Base-by-base conservation (phyloP, 306 rosid species). In the Glycine latifolia region DNA sequence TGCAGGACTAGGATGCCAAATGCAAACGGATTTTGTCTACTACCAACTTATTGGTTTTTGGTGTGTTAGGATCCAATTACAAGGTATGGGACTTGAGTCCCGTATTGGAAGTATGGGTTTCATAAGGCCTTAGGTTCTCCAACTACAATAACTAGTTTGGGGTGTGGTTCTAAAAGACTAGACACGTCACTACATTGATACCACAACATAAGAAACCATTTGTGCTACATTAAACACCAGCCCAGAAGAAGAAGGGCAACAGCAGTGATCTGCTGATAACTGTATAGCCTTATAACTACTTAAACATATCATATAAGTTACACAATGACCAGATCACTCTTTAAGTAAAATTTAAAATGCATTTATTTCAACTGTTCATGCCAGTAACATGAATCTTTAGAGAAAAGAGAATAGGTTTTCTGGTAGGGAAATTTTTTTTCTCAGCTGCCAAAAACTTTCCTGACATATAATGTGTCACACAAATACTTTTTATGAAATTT, bases 221-320 rank as follows among this genome's bases (percentile, higher is more conserved):
- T 26, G 48, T 26, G 13, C 73, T 37, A 70, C 47, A 48, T 67
- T 37, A 46, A 56, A 26, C 39, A 73, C 31, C 14, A 81, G 54
- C 71, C 48, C 17, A 35, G 35, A 37, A 37, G 35, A 37, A 37
- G 13, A 33, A 80, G 31, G 14, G 48, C 7, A 50, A 78, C 26
- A 10, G 54, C 60, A 46, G 53, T 43, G 41, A 33, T 66, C 67
- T 73, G 54, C 54, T 73, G 20, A 81, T 54, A 39, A 55, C 75
- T 3, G 33, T 49, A 7, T 52, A 65, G 62, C 58, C 67, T 50
- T 8, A 61, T 33, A 50, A 46, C 59, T 20, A 13, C 59, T 17
- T 3, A 37, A 8, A 50, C 37, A 53, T 71, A 49, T 80, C 17
- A 53, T 10, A 79, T 39, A 44, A 71, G 62, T 58, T 44, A 47